Evolutionary conservation across 2,329 filamentous ascomycete genomes (phyloP).

Genomic region (Helotiales sp.): DNA sequence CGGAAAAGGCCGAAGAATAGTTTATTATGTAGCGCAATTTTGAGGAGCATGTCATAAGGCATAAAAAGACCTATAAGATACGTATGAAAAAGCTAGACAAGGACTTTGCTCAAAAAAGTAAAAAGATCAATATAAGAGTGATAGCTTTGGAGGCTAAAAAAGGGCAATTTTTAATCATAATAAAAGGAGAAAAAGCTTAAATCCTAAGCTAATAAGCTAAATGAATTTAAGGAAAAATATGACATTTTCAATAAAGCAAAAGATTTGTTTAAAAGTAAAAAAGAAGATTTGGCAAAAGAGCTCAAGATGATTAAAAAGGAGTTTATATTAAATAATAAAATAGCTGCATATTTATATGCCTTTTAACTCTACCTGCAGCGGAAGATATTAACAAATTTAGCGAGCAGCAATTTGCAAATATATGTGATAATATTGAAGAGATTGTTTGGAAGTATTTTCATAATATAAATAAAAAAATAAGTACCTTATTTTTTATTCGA

Average conservation of each 20-base stretch:
- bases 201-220: not conserved
- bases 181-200: not conserved
- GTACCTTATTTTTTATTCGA: not conserved
- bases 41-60: not conserved
- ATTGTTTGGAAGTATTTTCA: not conserved
- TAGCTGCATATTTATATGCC: not conserved
- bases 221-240: not conserved
- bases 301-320: not conserved
- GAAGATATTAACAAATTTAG: not conserved
- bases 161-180: not conserved
- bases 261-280: not conserved
- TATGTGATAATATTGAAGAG: not conserved
- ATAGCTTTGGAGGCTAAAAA: not conserved
- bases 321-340: not conserved
- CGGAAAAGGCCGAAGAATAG: not conserved
- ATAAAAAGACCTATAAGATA: not conserved
- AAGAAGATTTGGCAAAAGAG: not conserved
- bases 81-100: not conserved
- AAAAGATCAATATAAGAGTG: not conserved
- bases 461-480: not conserved
- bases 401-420: not conserved
- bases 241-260: not conserved
- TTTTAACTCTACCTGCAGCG: not conserved
- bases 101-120: not conserved
- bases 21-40: not conserved